Conservation (phyloP, 768 basidiomycete species). For the Boletus sp. region DNA sequence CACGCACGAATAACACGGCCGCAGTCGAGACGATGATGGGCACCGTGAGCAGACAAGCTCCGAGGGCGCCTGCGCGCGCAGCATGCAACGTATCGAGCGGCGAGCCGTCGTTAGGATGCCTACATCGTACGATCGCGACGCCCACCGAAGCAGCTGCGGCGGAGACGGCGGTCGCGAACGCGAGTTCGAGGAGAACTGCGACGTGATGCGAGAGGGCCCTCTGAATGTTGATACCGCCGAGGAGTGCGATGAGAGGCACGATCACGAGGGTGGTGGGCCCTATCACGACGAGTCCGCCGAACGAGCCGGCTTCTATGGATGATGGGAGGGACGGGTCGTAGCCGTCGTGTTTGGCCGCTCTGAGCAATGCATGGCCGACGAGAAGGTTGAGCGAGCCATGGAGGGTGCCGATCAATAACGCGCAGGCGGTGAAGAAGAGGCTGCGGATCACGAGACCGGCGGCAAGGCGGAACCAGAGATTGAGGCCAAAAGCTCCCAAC, state of each 20-base stretch:
- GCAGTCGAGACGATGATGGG: constrained; percentile 5
- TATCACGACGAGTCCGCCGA: constrained; percentile 14
- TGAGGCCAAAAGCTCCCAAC: constrained; percentile 10
- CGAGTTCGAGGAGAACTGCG: constrained; percentile 10
- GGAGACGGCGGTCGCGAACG: constrained; percentile 5
- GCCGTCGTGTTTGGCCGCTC: constrained; percentile 5
- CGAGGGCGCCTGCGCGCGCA: constrained; percentile 14
- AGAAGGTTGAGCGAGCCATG: constrained; percentile 9
- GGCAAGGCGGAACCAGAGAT: constrained; percentile 10
- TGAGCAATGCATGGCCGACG: constrained; percentile 15
- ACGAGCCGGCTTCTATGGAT: constrained; percentile 12
- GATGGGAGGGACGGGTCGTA: constrained; percentile 8
- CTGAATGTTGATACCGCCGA: neutral
- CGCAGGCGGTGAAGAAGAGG: constrained; percentile 2
- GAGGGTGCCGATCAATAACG: constrained; percentile 3
- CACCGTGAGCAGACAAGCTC: constrained; percentile 7
- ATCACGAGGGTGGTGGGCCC: constrained; percentile 5
- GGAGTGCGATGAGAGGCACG: neutral
- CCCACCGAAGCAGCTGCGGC: constrained; percentile 16
- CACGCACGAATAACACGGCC: neutral
- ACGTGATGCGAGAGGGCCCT: neutral
- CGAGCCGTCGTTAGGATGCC: neutral
- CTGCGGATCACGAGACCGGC: constrained; percentile 9
- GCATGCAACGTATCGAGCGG: constrained; percentile 10
- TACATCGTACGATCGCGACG: neutral